Evolutionary conservation across 257 asterid genomes (phyloP).

Genomic region (Knoxia roxburghii): DNA sequence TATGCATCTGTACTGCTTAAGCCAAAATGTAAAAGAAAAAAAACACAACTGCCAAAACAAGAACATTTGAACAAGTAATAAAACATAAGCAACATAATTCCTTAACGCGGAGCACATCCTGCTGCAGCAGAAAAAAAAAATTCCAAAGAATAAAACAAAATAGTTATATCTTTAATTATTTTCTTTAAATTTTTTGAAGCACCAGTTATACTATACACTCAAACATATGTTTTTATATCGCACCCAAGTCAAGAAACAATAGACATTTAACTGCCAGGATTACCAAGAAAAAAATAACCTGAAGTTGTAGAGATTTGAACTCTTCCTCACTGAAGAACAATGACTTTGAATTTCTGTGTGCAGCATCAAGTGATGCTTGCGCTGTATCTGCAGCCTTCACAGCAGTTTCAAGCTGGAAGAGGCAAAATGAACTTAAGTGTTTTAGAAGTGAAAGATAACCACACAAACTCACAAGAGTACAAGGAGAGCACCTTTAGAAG

Average conservation of each 20-base stretch:
- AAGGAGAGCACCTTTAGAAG: not conserved
- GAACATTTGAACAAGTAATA: too few species aligned
- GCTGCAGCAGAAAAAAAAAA: too few species aligned
- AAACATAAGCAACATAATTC: not conserved
- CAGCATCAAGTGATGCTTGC: constrained; percentile 57
- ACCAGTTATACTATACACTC: not conserved
- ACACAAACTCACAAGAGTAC: not conserved
- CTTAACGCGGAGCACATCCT: not conserved
- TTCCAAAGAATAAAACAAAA: too few species aligned
- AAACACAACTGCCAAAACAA: too few species aligned
- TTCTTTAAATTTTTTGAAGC: not conserved
- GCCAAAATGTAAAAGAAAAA: too few species aligned
- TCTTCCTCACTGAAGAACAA: constrained; percentile 65
- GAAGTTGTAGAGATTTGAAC: constrained; percentile 68
- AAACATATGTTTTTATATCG: not conserved
- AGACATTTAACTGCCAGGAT: too few species aligned
- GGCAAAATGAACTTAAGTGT: not conserved
- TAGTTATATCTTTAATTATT: not conserved
- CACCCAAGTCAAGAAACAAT: not conserved
- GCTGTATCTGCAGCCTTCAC: constrained; percentile 73
- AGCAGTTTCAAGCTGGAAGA: constrained; percentile 53
- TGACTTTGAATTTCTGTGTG: constrained; percentile 54
- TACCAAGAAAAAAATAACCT: constrained; percentile 24
- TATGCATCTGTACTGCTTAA: too few species aligned
- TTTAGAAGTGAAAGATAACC: not conserved